Percentiles rank a stretch among this genome's conserved stretches.
These are phyloP conservation scores for Schizopora paradoxa DNA, from an alignment of 1,284 basidiomycete species.

Conservation along the genomic window DNA sequence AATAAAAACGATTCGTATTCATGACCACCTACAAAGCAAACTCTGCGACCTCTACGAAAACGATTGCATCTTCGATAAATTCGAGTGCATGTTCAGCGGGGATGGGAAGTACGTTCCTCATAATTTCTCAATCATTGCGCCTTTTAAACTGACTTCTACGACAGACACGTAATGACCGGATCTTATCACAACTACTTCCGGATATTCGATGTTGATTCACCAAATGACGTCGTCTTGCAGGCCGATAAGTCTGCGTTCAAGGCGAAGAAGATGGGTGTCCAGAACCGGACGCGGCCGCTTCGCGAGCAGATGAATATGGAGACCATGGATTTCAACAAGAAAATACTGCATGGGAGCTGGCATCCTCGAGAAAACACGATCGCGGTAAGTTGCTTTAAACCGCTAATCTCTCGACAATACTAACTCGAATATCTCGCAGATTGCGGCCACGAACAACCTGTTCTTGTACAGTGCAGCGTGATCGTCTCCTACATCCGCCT, in stretches of 20 bases:
- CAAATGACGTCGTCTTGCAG: conserved; percentile 91
- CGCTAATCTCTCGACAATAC: conserved; percentile 7
- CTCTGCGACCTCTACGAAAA: conserved; percentile 99
- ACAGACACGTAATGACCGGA: conserved; percentile 89
- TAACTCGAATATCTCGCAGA: conserved; percentile 43
- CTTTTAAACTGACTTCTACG: conserved; percentile 16
- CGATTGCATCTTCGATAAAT: conserved; percentile 99
- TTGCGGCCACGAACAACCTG: conserved; percentile 92
- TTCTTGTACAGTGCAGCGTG: conserved; percentile 83
- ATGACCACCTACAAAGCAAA: conserved; percentile 96
- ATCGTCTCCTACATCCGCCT: conserved; percentile 23
- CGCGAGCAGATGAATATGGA: conserved; percentile 88
- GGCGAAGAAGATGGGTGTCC: conserved; percentile 93
- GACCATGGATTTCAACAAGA: conserved; percentile 97
- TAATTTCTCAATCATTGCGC: conserved; percentile 12
- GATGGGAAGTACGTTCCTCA: conserved; percentile 78
- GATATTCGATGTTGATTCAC: conserved; percentile 92
- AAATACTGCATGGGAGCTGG: conserved; percentile 97
- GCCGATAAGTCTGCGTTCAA: conserved; percentile 99
- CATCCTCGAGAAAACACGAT: conserved; percentile 98
- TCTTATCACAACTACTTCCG: conserved; percentile 99
- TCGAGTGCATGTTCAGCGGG: conserved; percentile 95
- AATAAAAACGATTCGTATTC: conserved; percentile 97
- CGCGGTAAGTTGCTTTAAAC: conserved; percentile 54
- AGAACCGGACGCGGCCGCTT: conserved; percentile 61